phyloP scores from a whole-genome alignment of 352 stramenopile species.

The Phytophthora sansomeana region DNA sequence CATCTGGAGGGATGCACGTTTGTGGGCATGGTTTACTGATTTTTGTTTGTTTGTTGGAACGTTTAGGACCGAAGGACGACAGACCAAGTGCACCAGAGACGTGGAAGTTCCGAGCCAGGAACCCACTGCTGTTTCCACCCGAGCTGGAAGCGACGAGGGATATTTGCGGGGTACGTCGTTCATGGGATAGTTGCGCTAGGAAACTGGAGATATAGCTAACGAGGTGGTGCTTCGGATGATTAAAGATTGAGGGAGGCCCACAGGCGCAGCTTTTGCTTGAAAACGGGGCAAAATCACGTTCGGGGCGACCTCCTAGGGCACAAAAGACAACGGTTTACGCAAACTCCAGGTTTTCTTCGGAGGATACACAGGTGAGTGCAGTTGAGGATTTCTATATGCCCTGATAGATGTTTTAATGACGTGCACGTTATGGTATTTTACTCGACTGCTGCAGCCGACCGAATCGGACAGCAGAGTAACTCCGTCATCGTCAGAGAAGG shows the following conservation, averaged over 20 bases:
- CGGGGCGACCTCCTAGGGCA: constrained; percentile 36
- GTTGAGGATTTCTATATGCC: background rate
- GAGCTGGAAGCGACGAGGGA: constrained; percentile 59
- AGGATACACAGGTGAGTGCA: constrained; percentile 33
- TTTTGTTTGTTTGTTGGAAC: too few species aligned
- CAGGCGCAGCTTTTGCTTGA: constrained; percentile 49
- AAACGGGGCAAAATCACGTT: constrained; percentile 37
- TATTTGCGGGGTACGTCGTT: constrained; percentile 66
- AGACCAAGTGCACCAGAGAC: constrained; percentile 74
- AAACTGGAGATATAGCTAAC: too few species aligned
- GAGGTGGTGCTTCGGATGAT: background rate
- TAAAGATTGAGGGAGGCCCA: constrained; percentile 34
- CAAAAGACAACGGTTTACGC: constrained; percentile 71
- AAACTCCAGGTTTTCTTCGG: constrained; percentile 72
- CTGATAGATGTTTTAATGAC: background rate
- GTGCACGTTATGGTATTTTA: background rate
- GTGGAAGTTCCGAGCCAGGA: constrained; percentile 79
- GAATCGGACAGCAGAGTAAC: constrained; percentile 1
- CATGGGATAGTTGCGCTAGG: background rate
- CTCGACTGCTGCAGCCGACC: constrained; percentile 3
- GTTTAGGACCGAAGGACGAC: constrained; percentile 63
- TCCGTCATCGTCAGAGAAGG: constrained; percentile 22
- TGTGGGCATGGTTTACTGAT: too few species aligned
- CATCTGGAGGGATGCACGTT: too few species aligned
- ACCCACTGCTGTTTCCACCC: constrained; percentile 82